Percentiles rank a stretch among this genome's conserved stretches.
Conservation (phyloP, 2,329 filamentous ascomycete species). For the Neophaeococcomyces mojaviensis region DNA sequence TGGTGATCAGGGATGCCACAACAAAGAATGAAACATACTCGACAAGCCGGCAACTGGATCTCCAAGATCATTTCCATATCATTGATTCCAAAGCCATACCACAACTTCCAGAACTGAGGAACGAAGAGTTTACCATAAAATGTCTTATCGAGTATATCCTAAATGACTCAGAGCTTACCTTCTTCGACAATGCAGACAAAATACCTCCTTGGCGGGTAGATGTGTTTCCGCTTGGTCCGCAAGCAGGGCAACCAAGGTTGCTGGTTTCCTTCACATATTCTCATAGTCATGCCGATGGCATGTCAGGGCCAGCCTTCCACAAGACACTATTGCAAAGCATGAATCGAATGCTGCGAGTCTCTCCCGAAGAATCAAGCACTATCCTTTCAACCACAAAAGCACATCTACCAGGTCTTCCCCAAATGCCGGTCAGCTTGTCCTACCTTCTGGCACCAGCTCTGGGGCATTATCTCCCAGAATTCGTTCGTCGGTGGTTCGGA, state of each 20-base stretch:
- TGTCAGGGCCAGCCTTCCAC: constrained; percentile 38
- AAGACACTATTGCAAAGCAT: constrained; percentile 29
- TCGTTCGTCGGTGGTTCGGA: constrained; percentile 28
- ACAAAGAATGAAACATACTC: constrained; percentile 31
- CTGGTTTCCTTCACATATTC: constrained; percentile 38
- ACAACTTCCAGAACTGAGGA: constrained; percentile 21
- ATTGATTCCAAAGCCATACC: constrained; percentile 12
- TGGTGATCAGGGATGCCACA: constrained; percentile 29
- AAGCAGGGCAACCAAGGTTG: constrained; percentile 15
- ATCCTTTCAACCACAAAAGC: constrained; percentile 12
- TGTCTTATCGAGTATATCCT: constrained; percentile 3
- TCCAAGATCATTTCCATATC: constrained; percentile 35
- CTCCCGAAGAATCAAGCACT: neutral
- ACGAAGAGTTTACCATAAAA: constrained; percentile 2
- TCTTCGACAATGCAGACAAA: constrained; percentile 27
- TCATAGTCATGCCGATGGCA: constrained; percentile 40
- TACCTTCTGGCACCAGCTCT: constrained; percentile 38
- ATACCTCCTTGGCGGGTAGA: constrained; percentile 40
- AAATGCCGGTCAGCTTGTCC: constrained; percentile 38
- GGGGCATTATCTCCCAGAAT: constrained; percentile 31
- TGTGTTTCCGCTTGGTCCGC: constrained; percentile 26
- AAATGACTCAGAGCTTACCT: constrained; percentile 11
- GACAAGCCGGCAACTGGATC: constrained; percentile 27
- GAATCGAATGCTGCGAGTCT: constrained; percentile 5
- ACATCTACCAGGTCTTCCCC: constrained; percentile 31